Percentiles rank a stretch among this genome's conserved stretches.
Conservation (phyloP, 2,329 filamentous ascomycete species). For the Thielaviopsis punctulata region DNA sequence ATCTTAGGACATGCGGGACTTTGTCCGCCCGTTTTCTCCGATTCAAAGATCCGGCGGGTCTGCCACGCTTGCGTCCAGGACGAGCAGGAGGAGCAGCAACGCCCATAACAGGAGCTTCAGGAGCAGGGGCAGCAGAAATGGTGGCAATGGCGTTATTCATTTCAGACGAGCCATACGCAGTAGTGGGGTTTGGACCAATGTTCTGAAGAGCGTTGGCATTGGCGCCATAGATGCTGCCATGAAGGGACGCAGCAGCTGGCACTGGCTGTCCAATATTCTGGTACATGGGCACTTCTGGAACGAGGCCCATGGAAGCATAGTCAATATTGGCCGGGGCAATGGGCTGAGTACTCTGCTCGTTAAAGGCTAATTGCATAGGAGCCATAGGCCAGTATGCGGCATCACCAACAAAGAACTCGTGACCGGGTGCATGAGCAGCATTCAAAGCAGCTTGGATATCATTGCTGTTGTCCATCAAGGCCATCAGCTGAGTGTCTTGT, state of each 20-base stretch:
- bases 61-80: neutral
- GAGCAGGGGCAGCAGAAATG: neutral
- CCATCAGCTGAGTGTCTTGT: too few species aligned
- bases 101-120: neutral
- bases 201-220: neutral
- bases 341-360: neutral
- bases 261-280: neutral
- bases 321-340: neutral
- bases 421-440: too few species aligned
- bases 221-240: neutral
- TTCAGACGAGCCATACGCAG: neutral
- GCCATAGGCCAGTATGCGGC: too few species aligned
- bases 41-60: too few species aligned
- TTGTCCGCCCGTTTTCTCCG: too few species aligned
- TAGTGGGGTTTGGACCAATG: neutral
- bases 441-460: too few species aligned
- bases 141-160: neutral
- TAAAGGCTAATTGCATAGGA: too few species aligned
- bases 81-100: too few species aligned
- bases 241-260: neutral
- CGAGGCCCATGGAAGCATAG: neutral
- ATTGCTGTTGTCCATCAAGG: too few species aligned
- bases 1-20: too few species aligned
- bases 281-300: neutral
- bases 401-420: too few species aligned